Evolutionary conservation across 2,329 filamentous ascomycete genomes (phyloP).

Genomic region (Ophiostoma piceae): DNA sequence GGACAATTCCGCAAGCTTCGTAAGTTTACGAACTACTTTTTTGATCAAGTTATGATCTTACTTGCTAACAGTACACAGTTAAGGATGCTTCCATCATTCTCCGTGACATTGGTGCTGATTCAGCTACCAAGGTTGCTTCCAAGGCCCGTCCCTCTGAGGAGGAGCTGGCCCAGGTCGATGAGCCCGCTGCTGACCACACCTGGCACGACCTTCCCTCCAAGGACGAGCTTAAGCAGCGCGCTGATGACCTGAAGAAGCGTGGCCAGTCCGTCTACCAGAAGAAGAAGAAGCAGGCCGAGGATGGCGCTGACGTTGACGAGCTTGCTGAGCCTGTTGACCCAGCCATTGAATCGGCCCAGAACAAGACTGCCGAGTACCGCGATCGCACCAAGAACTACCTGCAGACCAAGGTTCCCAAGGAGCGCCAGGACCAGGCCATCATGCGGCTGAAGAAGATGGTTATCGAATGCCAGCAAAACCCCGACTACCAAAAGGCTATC

Average conservation of each 20-base stretch:
- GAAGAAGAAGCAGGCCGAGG: conserved; percentile 30
- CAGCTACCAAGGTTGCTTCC: conserved; percentile 70
- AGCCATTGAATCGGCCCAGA: conserved; percentile 44
- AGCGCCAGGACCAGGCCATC: conserved; percentile 86
- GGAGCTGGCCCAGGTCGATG: conserved; percentile 68
- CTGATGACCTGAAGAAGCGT: conserved; percentile 46
- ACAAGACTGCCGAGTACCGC: conserved; percentile 39
- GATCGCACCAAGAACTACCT: conserved; percentile 64
- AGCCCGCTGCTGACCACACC: conserved; percentile 81
- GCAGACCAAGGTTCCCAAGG: conserved; percentile 78
- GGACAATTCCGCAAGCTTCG: conserved; percentile 90
- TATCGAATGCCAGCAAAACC: conserved; percentile 90
- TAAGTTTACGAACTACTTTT: conserved; percentile 39
- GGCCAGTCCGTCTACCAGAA: conserved; percentile 43
- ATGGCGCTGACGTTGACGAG: conserved; percentile 47
- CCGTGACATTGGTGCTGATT: conserved; percentile 88
- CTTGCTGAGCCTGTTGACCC: conserved; percentile 51
- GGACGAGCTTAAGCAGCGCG: conserved; percentile 62
- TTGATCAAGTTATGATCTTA: no score
- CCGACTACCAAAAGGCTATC: conserved; percentile 89
- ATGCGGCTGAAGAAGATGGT: conserved; percentile 97
- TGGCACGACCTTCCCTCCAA: conserved; percentile 86
- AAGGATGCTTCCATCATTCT: conserved; percentile 75
- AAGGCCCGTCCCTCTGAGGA: conserved; percentile 74
- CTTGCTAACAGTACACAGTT: conserved; percentile 40